These are phyloP conservation scores for Trypanosoma melophagium DNA, from an alignment of 208 protist genomes.

Conservation along the genomic window DNA sequence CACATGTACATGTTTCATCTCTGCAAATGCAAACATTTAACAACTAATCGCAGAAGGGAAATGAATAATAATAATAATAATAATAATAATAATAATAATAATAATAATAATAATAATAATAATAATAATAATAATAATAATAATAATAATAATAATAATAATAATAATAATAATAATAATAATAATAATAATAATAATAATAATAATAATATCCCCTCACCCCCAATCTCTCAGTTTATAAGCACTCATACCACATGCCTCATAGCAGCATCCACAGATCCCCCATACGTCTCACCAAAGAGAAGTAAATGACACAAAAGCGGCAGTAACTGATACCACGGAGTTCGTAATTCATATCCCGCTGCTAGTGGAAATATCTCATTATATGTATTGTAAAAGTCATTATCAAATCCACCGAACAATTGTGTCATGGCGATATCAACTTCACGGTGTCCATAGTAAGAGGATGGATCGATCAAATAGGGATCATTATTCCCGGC, in stretches of 20 bases:
- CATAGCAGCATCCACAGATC: constrained; percentile 22
- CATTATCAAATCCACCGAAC: constrained; percentile 34
- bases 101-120: too few species aligned
- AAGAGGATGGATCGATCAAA: constrained; percentile 31
- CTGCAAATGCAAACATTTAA: too few species aligned
- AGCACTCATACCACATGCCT: not conserved
- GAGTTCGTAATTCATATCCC: constrained; percentile 21
- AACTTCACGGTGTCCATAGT: constrained; percentile 37
- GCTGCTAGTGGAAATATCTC: constrained; percentile 20
- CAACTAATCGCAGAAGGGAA: too few species aligned
- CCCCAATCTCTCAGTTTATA: not conserved
- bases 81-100: too few species aligned
- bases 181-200: too few species aligned
- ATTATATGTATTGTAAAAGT: constrained; percentile 37
- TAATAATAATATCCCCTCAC: too few species aligned
- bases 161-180: too few species aligned
- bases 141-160: too few species aligned
- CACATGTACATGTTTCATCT: too few species aligned
- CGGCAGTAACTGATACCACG: constrained; percentile 33
- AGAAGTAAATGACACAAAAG: constrained; percentile 32
- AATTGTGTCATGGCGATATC: constrained; percentile 38
- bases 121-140: too few species aligned
- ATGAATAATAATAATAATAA: too few species aligned
- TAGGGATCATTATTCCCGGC: constrained; percentile 10
- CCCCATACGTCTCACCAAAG: constrained; percentile 37